phyloP scores from a whole-genome alignment of 345 rosid genomes.

The Salix dunnii region DNA sequence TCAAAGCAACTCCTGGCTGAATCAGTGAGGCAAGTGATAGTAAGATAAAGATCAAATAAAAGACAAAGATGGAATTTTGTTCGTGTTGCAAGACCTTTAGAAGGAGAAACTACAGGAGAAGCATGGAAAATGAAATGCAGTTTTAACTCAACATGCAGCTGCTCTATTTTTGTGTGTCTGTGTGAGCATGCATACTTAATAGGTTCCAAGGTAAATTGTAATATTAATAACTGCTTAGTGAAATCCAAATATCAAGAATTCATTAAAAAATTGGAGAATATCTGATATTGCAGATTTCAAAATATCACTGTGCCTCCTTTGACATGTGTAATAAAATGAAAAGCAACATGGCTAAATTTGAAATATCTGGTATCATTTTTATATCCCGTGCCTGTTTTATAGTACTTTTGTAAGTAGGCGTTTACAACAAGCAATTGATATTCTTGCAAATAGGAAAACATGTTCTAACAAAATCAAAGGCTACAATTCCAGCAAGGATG shows the following conservation, averaged over 20 bases:
- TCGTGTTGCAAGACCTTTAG: not conserved
- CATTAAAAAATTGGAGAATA: not conserved
- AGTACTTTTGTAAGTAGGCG: not conserved
- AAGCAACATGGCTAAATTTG: not conserved
- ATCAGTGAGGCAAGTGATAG: conserved; percentile 25
- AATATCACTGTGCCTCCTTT: not conserved
- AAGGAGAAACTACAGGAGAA: not conserved
- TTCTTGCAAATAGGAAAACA: not conserved
- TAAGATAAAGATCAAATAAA: conserved; percentile 14
- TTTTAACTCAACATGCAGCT: not conserved
- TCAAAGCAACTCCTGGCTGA: conserved; percentile 84
- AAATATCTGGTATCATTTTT: not conserved
- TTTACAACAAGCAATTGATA: not conserved
- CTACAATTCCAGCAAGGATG: not conserved
- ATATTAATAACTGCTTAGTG: not conserved
- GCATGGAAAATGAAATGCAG: not conserved
- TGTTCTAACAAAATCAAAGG: not conserved
- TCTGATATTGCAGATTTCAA: not conserved
- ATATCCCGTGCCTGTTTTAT: not conserved
- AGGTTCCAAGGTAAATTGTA: too few relatives aligned
- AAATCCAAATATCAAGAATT: not conserved
- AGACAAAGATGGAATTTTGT: conserved; percentile 7
- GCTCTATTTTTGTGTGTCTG: too few relatives aligned
- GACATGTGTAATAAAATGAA: not conserved
- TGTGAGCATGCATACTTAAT: too few relatives aligned